Evolutionary conservation across 345 rosid species (phyloP), one percentile per base, ranked within the genome.

Genomic region (Citrus reticulata): DNA sequence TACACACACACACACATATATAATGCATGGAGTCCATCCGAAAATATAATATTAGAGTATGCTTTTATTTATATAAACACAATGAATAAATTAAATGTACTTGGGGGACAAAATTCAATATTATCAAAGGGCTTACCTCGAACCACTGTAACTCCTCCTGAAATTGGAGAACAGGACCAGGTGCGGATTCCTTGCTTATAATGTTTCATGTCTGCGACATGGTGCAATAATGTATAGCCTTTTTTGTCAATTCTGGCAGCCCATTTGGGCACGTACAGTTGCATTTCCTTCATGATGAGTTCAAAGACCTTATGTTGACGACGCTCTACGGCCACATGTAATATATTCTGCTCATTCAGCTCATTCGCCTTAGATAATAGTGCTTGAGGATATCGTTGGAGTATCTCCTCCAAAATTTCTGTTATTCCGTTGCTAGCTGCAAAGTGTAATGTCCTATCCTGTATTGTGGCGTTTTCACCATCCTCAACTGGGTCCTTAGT

Each of bases 131-230:
- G 32, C 58, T 69, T 6, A 69, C 73, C 58, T 46, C 6, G 8
- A 16, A 51, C 74, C 74, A 71, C 1, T 30, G 4, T 20, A 71
- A 71, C 74, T 71, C 74, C 16, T 71, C 74, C 25, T 49, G 61
- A 29, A 51, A 71, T 51, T 71, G 61, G 40, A 71, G 40, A 7
- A 60, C 74, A 51, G 74, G 74, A 54, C 74, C 74, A 7, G 61
- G n/a, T n/a, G 25, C 27, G 61, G 6, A 0, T 71, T 51, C 62
- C 74, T 29, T 60, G 40, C 0, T 5, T 4, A 54, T 51, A 71
- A 29, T 29, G 20, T 4, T 6, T 9, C 60, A 9, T 71, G 25
- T 19, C 39, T 2, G 74, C 74, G 9, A 19, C 17, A 0, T 69
- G 58, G 22, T 69, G 73, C 20, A 69, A 42, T 69, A 69, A 30